These are phyloP conservation scores for Ananas comosus DNA, from an alignment of 176 grass and related monocot genomes.

Conservation along the genomic window DNA sequence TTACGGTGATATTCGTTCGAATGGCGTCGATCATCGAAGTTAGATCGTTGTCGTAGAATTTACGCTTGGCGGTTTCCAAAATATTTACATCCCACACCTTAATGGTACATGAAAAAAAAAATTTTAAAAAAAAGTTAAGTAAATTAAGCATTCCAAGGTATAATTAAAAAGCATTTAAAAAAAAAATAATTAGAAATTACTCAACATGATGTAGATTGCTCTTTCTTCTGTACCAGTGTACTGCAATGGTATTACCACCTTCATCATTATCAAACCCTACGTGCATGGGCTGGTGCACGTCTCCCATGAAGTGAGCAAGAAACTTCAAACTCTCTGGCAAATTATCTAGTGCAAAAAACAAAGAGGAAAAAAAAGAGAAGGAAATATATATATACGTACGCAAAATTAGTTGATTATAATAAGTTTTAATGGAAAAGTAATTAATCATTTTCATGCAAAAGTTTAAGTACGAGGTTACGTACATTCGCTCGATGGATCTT, in stretches of 20 bases:
- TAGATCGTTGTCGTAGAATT: background rate
- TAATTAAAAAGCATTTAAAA: background rate
- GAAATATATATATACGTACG: background rate
- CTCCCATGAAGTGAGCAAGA: conserved; percentile 56
- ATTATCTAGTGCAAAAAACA: conserved; percentile 26
- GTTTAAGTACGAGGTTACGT: background rate
- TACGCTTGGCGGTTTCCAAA: background rate
- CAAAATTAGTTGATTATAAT: background rate
- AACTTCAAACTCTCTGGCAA: conserved; percentile 50
- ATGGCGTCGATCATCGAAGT: background rate
- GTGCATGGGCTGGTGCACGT: conserved; percentile 57
- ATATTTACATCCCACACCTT: conserved; percentile 14
- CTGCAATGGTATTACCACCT: conserved; percentile 41
- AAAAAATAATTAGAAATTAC: background rate
- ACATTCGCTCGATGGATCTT: conserved; percentile 34
- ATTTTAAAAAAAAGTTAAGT: background rate
- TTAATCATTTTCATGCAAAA: background rate
- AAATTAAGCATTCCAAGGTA: background rate
- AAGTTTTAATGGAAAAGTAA: background rate
- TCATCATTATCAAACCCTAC: conserved; percentile 26
- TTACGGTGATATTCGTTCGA: background rate
- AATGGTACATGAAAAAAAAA: background rate
- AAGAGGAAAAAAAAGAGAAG: no score
- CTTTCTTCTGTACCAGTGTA: conserved; percentile 57
- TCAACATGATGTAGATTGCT: conserved; percentile 52